These are phyloP conservation scores for Limtongia smithiae DNA, from an alignment of 805 yeast species.

Conservation along the genomic window DNA sequence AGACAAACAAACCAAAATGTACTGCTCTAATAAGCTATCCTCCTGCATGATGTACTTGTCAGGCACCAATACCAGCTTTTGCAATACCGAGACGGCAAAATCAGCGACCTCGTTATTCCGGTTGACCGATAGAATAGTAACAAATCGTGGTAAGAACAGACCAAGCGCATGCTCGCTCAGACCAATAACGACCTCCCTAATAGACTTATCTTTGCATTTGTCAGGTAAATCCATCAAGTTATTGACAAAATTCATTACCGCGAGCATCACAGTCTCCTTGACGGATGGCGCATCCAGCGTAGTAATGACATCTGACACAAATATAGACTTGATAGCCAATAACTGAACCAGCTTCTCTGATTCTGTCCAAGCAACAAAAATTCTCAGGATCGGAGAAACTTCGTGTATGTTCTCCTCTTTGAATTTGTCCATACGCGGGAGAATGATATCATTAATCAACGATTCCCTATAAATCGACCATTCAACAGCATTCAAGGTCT, in stretches of 20 bases:
- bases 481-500: constrained; percentile 47
- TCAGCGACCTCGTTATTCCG: constrained; percentile 9
- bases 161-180: constrained; percentile 1
- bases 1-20: constrained; percentile 18
- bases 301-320: constrained; percentile 55
- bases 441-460: constrained; percentile 53
- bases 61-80: constrained; percentile 7
- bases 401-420: constrained; percentile 77
- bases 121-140: constrained; percentile 7
- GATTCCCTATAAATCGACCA: constrained; percentile 54
- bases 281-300: constrained; percentile 52
- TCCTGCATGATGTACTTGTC: constrained; percentile 2
- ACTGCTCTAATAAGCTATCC: constrained; percentile 16
- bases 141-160: constrained; percentile 19
- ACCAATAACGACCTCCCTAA: not conserved
- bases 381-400: constrained; percentile 69
- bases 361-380: constrained; percentile 59
- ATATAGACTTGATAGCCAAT: constrained; percentile 49
- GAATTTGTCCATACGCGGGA: constrained; percentile 65
- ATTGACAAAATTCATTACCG: constrained; percentile 48
- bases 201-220: not conserved
- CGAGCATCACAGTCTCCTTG: constrained; percentile 64
- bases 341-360: constrained; percentile 47
- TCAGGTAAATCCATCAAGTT: constrained; percentile 17
- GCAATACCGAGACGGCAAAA: constrained; percentile 10